Conservation (phyloP, 2,329 filamentous ascomycete genomes). For the Pleurostoma richardsiae region DNA sequence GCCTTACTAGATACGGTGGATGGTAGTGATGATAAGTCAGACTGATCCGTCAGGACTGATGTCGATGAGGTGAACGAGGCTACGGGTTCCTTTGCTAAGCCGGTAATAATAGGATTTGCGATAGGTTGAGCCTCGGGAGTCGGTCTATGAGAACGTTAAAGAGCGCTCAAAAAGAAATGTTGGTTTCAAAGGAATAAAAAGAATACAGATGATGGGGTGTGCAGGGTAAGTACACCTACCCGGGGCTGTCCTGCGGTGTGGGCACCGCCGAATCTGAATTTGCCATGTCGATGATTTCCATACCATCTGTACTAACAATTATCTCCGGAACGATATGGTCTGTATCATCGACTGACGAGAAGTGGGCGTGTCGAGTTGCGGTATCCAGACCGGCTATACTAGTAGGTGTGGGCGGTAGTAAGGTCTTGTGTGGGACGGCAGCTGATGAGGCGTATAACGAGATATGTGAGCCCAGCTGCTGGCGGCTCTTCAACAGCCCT, state of each 20-base stretch:
- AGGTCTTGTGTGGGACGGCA: slow-evolving; percentile 8
- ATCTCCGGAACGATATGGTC: slow-evolving; percentile 35
- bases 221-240: slow-evolving; percentile 11
- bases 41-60: slow-evolving; percentile 47
- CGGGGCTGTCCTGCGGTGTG: slow-evolving; percentile 5
- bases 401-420: slow-evolving; percentile 6
- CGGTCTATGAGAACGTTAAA: background rate
- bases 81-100: no score
- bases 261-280: slow-evolving; percentile 10
- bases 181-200: background rate
- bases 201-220: background rate
- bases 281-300: slow-evolving; percentile 28
- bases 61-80: slow-evolving; percentile 48
- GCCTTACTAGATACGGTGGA: slow-evolving; percentile 57
- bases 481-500: slow-evolving; percentile 22
- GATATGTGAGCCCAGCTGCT: slow-evolving; percentile 28
- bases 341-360: background rate
- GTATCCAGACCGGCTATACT: slow-evolving; percentile 7
- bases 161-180: background rate
- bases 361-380: background rate
- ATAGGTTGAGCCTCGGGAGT: no score
- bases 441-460: slow-evolving; percentile 12
- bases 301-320: slow-evolving; percentile 37
- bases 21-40: slow-evolving; percentile 49
- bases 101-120: no score